Evolutionary conservation across 129 eudicot genomes (phyloP), one percentile per base, ranked within the genome.

Genomic region (Flaveria linearis): DNA sequence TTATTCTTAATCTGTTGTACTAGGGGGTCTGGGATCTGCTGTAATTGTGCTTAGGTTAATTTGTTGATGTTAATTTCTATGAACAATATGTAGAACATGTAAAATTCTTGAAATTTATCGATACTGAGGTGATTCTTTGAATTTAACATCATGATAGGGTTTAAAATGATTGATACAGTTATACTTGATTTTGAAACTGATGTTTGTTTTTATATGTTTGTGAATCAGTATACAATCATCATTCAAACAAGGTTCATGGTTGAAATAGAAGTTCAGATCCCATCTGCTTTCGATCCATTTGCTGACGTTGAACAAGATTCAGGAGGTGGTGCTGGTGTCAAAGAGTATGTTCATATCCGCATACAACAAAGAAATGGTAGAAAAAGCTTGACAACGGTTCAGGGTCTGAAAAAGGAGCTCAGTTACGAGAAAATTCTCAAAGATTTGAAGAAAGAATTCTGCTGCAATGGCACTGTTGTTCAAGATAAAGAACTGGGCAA

Each of bases 311-410:
- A 87, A 23, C 85, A 84, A 61, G 75, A 86, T 41, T 25, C 50
- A 15, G 52, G 17, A 3, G 88, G 84, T 18, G 86, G 83, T 8
- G 77, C 89, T 6, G 98, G 98, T 14, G 82, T 81, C 9, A 88
- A 84, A 20, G 92, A 92, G 71, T 88, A 90, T 76, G 90, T 90
- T 45, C 98, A 92, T 82, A 85, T 92, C n/a, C 90, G 96, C 45
- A 78, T 90, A 30, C 98, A 92, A 69, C 98, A 92, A 58, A 88
- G 96, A 79, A 88, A 92, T 81, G 96, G 98, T 4, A 90, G 82
- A 84, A 88, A 92, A 62, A 87, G 94, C 74, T 77, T 92, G 84
- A 92, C 96, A 0, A 90, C 96, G 1, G 88, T 92, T n/a, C 96
- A 92, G 57, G 98, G 96, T 14, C 83, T 88, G 72, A 86, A 74